Conservation (phyloP, 495 filamentous ascomycete species). For the Pyronema omphalodes region DNA sequence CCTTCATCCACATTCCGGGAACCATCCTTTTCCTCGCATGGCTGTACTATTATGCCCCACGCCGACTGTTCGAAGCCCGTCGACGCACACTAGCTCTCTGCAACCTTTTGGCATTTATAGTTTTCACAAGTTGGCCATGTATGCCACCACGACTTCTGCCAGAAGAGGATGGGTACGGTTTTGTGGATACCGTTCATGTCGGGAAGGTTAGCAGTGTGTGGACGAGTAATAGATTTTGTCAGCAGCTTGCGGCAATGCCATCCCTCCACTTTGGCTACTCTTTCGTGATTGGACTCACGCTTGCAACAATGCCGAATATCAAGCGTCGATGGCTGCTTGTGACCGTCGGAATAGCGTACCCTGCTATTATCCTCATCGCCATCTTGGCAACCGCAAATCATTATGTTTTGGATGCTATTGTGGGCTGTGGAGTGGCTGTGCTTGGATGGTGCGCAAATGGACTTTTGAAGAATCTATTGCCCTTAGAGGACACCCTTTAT, state of each 20-base stretch:
- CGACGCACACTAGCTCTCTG: constrained; percentile 54
- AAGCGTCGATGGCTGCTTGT: constrained; percentile 29
- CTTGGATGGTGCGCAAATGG: constrained; percentile 34
- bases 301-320: constrained; percentile 24
- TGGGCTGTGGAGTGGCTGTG: constrained; percentile 34
- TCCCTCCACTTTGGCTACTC: constrained; percentile 42
- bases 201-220: constrained; percentile 47
- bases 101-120: constrained; percentile 57
- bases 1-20: constrained; percentile 67
- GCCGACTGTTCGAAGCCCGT: constrained; percentile 38
- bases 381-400: constrained; percentile 52
- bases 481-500: constrained; percentile 37
- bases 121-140: constrained; percentile 62
- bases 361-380: constrained; percentile 38
- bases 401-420: constrained; percentile 42
- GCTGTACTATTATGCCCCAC: constrained; percentile 45
- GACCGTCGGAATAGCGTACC: constrained; percentile 36
- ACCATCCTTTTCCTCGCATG: constrained; percentile 52
- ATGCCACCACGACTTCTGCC: constrained; percentile 61
- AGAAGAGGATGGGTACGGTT: constrained; percentile 41
- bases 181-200: constrained; percentile 55
- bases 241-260: constrained; percentile 44
- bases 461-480: constrained; percentile 36
- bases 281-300: constrained; percentile 40
- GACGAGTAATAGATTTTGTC: constrained; percentile 54